Base-by-base conservation (phyloP, 108 stramenopile species). In the Nitzschia palea region DNA sequence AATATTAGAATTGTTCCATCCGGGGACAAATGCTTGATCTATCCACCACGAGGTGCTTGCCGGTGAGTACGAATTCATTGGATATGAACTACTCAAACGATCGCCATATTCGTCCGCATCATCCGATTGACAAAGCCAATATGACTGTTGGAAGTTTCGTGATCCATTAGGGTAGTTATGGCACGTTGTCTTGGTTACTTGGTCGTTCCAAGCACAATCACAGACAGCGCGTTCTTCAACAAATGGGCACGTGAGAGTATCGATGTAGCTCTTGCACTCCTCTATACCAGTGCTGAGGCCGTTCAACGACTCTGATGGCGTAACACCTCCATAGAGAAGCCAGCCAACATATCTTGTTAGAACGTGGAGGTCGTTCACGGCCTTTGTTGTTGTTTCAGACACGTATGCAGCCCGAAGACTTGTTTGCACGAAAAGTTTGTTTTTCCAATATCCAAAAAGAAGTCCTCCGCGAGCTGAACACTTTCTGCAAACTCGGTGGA, bases 131-230 rank as follows among this genome's bases (percentile, higher is more conserved):
- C 50, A 34, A 2, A 29, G 28, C 58, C 55, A 64, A 15, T 56
- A 62, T 17, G 35, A 34, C 48, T 51, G 57, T 22, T 79, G 73
- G 18, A 70, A 20, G 6, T 34, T 28, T 42, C 78, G 37, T 4
- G 47, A 50, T 9, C 36, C 59, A 27, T 55, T 43, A 10, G 18
- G 18, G 35, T 34, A 69, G 26, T 69, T 58, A 12, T 12, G 14
- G 29, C 68, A 69, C 8, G 56, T 23, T 12, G 9, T n/a, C 29
- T 14, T n/a, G 12, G 9, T 14, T 18, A 18, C 27, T 10, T 18
- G 28, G 5, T 60, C 32, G 15, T 68, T 44, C 80, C 80, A 80
- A 12, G 17, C 65, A 42, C 80, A 80, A 42, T 80, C 80, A 47
- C 80, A 80, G 36, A 65, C 30, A 20, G 30, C 52, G 42, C 60